phyloP scores from a whole-genome alignment of 2,329 filamentous ascomycete species.

The Elsinoe fawcettii region DNA sequence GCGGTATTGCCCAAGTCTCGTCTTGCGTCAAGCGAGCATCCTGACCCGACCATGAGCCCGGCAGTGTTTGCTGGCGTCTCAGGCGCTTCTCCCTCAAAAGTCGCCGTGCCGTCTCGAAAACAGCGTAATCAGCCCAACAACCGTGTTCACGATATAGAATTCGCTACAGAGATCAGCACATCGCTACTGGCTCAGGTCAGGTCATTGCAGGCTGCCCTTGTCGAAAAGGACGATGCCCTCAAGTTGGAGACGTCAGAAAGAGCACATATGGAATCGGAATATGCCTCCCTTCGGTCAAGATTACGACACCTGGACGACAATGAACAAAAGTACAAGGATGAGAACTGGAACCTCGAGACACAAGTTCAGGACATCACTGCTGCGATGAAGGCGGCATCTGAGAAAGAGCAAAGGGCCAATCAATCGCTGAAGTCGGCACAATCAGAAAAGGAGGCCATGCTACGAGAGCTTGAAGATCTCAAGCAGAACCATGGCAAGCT shows the following conservation, averaged over 20 bases:
- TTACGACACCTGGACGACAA: constrained; percentile 82
- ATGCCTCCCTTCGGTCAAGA: constrained; percentile 69
- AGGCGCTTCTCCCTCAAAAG: constrained; percentile 78
- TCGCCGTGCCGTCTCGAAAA: constrained; percentile 78
- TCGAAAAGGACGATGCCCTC: constrained; percentile 80
- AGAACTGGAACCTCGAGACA: constrained; percentile 96
- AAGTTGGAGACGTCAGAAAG: constrained; percentile 68
- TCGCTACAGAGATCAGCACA: constrained; percentile 96
- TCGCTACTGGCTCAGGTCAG: constrained; percentile 90
- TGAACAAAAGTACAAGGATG: constrained; percentile 93
- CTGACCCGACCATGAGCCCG: constrained; percentile 15
- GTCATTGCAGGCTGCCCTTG: constrained; percentile 74
- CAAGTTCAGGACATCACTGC: constrained; percentile 76
- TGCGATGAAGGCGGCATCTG: constrained; percentile 64
- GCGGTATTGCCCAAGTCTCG: constrained; percentile 79
- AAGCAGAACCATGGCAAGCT: constrained; percentile 72
- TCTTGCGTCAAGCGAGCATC: constrained; percentile 36
- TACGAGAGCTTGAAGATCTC: constrained; percentile 86
- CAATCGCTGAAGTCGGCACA: constrained; percentile 62
- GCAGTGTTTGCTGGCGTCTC: constrained; percentile 69
- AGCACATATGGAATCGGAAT: constrained; percentile 72
- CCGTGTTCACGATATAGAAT: constrained; percentile 90
- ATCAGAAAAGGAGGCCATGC: constrained; percentile 66
- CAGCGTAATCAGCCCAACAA: constrained; percentile 83
- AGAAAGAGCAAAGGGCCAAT: constrained; percentile 74